These are phyloP conservation scores for Schoenoplectus tabernaemontani DNA, from an alignment of 202 grass and related monocot genomes.

Conservation along the genomic window DNA sequence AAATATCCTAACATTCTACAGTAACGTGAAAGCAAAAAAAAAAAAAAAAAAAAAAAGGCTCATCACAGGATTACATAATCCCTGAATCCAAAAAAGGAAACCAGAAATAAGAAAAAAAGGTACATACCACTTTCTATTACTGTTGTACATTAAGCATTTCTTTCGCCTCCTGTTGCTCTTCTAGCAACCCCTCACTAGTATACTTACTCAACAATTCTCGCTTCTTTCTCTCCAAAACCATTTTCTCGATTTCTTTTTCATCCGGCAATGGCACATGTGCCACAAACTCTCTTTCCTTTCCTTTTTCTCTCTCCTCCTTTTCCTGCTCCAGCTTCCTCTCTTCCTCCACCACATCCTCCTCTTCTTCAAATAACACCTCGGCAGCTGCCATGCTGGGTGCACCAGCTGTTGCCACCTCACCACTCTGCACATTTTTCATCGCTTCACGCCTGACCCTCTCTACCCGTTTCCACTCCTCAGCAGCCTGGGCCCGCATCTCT, in stretches of 20 bases:
- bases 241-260: slow-evolving; percentile 82
- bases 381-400: slow-evolving; percentile 27
- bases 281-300: slow-evolving; percentile 63
- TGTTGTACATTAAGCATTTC: slow-evolving; percentile 84
- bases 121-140: slow-evolving; percentile 19
- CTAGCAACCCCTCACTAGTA: slow-evolving; percentile 50
- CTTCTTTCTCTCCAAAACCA: slow-evolving; percentile 92
- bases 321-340: slow-evolving; percentile 53
- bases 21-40: too few relatives aligned
- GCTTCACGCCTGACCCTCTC: slow-evolving; percentile 66
- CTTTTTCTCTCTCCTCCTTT: slow-evolving; percentile 46
- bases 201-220: slow-evolving; percentile 88
- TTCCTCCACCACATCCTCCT: slow-evolving; percentile 95
- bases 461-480: slow-evolving; percentile 63
- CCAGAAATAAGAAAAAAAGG: not conserved
- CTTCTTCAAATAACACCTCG: slow-evolving; percentile 83
- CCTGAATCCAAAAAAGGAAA: not conserved
- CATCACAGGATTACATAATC: not conserved
- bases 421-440: slow-evolving; percentile 72
- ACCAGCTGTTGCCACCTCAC: slow-evolving; percentile 53
- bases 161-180: slow-evolving; percentile 79
- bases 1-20: too few relatives aligned
- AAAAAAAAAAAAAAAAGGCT: not conserved
- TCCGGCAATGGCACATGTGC: slow-evolving; percentile 81
- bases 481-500: slow-evolving; percentile 39